Evolutionary conservation across 177 flowering plant species (phyloP), one percentile per base, ranked within the genome.

Genomic region (Vitis hybrid): DNA sequence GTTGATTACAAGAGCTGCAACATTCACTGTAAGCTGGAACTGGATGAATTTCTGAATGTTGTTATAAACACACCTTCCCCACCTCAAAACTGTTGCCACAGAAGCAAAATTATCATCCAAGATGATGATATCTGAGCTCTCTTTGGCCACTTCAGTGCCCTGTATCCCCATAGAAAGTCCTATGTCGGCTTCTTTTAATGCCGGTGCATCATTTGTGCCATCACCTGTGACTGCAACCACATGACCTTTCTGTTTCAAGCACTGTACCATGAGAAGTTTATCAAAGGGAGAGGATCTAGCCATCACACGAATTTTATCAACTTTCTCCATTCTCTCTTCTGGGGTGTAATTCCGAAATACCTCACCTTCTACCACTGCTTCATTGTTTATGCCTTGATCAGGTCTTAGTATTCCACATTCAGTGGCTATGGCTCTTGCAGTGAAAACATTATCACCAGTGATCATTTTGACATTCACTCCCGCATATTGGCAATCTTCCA

Each of bases 1-100:
- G 80, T 86, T 85, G 78, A 88, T 81, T 1, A 76, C 77, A 1
- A 86, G 84, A 0, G 88, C 85, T 3, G 88, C 87, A 13, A 86
- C 84, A 65, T 83, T 84, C 2, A 82, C 84, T 0, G 92, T 86
- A 11, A 88, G 85, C 74, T 85, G 92, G 69, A 88, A 88, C 65
- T 86, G 92, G 32, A 88, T 85, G 81, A 86, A 86, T 59, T 88
- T 88, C 56, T 88, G 89, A 11, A 86, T 85, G 80, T 88, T 88
- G 76, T 60, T 76, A 69, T 88, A 88, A 13, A 84, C 89, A 66
- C 85, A 81, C 71, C 89, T 74, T 14, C 91, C 88, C 89, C 89
- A 84, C 62, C 74, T 72, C 27, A 85, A 48, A 32, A 80, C 88
- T 0, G 80, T 84, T 8, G 71, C 88, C 2, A 84, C 82, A 0